These are phyloP conservation scores for Moesziomyces aphidis DNA, from an alignment of 1,284 basidiomycete species.

Conservation along the genomic window DNA sequence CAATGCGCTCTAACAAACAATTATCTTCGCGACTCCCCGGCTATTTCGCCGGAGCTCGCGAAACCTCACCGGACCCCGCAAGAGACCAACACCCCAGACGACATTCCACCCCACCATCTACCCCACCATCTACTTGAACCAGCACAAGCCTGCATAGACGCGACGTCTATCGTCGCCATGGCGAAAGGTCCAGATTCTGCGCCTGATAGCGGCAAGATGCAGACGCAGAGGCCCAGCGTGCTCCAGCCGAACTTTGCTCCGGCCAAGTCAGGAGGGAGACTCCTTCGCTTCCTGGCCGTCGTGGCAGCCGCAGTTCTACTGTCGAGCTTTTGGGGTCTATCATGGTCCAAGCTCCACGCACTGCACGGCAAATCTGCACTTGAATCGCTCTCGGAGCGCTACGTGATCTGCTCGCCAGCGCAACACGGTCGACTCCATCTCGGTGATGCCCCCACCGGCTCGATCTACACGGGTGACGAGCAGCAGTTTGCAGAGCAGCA, in stretches of 20 bases:
- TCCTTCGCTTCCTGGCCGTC: neutral
- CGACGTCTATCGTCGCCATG: neutral
- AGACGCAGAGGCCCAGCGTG: neutral
- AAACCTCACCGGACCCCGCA: neutral
- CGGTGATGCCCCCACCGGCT: constrained; percentile 1
- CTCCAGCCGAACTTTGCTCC: constrained; percentile 15
- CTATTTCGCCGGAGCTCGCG: constrained; percentile 17
- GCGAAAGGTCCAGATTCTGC: neutral
- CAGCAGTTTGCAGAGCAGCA: constrained; percentile 9
- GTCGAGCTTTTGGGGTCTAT: constrained; percentile 9
- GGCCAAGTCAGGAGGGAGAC: neutral
- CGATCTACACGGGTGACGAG: constrained; percentile 45
- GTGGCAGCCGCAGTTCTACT: constrained; percentile 10
- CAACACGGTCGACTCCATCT: constrained; percentile 18
- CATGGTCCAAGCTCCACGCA: neutral
- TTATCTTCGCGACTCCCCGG: neutral
- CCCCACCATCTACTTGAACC: neutral
- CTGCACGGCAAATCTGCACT: constrained; percentile 5
- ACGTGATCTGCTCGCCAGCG: constrained; percentile 31
- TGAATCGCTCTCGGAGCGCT: constrained; percentile 12
- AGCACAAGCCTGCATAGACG: neutral
- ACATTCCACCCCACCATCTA: neutral
- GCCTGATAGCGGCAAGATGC: neutral
- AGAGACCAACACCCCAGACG: neutral
- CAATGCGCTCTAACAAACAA: neutral